Evolutionary conservation across 371 early-diverging fungal genomes (phyloP).

Genomic region (Chytridium lagenaria): DNA sequence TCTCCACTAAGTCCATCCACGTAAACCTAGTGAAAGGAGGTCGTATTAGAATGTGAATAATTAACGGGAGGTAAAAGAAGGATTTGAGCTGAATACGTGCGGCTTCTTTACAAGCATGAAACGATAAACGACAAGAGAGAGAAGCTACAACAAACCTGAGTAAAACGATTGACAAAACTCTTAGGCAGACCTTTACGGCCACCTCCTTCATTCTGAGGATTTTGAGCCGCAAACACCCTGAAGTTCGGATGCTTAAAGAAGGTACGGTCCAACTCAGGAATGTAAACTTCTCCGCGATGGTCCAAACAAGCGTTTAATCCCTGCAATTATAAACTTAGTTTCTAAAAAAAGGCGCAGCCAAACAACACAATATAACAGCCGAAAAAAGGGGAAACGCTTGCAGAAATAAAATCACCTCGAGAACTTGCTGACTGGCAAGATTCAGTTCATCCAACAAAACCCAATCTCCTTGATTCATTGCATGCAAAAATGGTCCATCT

Average conservation of each 20-base stretch:
- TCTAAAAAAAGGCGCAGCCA: no score
- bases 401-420: constrained; percentile 77
- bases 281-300: constrained; percentile 95
- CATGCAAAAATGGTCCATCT: constrained; percentile 96
- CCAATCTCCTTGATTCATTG: constrained; percentile 97
- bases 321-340: constrained; percentile 31
- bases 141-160: constrained; percentile 56
- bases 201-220: constrained; percentile 96
- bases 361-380: no score
- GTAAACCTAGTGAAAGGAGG: constrained; percentile 63
- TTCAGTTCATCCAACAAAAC: constrained; percentile 99
- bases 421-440: constrained; percentile 98
- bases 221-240: constrained; percentile 98
- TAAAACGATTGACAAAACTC: constrained; percentile 98
- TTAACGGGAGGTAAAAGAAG: neutral
- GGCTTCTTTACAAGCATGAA: constrained; percentile 8
- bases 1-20: constrained; percentile 80
- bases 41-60: neutral
- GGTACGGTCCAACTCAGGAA: constrained; percentile 90
- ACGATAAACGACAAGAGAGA: no score
- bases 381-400: no score
- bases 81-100: no score
- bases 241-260: constrained; percentile 85
- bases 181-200: constrained; percentile 99
- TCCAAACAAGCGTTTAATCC: constrained; percentile 99